Conservation (phyloP, 2,329 filamentous ascomycete genomes). For the Pseudogymnoascus sp. region DNA sequence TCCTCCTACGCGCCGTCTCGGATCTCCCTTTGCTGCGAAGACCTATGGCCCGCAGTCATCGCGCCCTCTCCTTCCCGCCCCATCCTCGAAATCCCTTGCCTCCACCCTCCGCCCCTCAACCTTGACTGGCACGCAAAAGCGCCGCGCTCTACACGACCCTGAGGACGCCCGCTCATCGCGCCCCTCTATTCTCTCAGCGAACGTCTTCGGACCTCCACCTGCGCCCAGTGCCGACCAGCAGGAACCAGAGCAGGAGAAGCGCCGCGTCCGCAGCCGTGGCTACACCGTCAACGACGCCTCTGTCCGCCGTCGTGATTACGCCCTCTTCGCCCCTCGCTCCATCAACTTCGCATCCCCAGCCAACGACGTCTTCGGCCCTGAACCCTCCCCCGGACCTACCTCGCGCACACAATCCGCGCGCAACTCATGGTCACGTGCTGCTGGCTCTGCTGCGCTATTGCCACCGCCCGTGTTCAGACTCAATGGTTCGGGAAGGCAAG, state of each 20-base stretch:
- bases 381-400: background rate
- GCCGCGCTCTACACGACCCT: slow-evolving; percentile 23
- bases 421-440: background rate
- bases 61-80: slow-evolving; percentile 12
- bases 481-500: background rate
- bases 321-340: background rate
- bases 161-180: slow-evolving; percentile 23
- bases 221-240: background rate
- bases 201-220: slow-evolving; percentile 23
- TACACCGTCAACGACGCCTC: slow-evolving; percentile 17
- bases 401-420: background rate
- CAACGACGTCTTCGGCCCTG: background rate
- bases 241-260: slow-evolving; percentile 13
- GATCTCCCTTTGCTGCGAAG: slow-evolving; percentile 47
- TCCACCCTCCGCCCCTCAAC: slow-evolving; percentile 24
- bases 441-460: background rate
- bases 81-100: slow-evolving; percentile 14
- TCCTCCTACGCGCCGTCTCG: slow-evolving; percentile 33
- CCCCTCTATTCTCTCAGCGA: slow-evolving; percentile 25
- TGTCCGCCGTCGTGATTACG: background rate
- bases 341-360: background rate
- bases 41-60: slow-evolving; percentile 58
- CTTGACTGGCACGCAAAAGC: slow-evolving; percentile 24
- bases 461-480: background rate
- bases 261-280: slow-evolving; percentile 26